These are phyloP conservation scores for Sclerotinia glacialis DNA, from an alignment of 2,329 filamentous ascomycete genomes.

Conservation along the genomic window DNA sequence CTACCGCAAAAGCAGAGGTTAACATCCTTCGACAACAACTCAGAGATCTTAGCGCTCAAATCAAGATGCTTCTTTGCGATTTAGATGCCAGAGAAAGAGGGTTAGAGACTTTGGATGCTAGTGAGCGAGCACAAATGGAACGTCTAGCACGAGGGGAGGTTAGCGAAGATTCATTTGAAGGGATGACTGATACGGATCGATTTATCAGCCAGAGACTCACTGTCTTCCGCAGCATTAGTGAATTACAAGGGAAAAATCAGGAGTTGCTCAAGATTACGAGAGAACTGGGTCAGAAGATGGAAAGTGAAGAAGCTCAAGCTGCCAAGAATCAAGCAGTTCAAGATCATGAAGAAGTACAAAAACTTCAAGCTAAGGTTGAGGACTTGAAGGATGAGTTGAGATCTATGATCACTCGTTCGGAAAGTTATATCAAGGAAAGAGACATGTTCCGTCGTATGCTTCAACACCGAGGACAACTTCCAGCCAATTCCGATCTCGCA, in stretches of 20 bases:
- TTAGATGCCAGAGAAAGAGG: conserved; percentile 80
- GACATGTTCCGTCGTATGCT: conserved; percentile 97
- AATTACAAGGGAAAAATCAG: conserved; percentile 84
- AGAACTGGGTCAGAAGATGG: conserved; percentile 82
- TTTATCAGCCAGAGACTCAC: conserved; percentile 90
- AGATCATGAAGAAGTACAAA: conserved; percentile 70
- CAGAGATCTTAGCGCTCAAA: conserved; percentile 82
- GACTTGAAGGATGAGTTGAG: conserved; percentile 82
- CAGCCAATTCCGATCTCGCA: conserved; percentile 57
- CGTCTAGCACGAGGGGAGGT: conserved; percentile 75
- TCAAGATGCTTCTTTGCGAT: conserved; percentile 88
- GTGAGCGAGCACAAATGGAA: conserved; percentile 73
- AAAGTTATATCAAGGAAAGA: conserved; percentile 91
- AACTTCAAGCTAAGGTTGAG: conserved; percentile 68
- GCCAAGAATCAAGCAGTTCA: conserved; percentile 61
- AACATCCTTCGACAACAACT: conserved; percentile 82
- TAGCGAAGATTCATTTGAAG: conserved; percentile 65
- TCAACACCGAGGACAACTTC: conserved; percentile 67
- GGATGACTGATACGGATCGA: conserved; percentile 78
- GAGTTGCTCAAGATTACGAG: conserved; percentile 80
- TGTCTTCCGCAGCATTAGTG: conserved; percentile 79
- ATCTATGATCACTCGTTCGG: conserved; percentile 76
- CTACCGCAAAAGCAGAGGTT: conserved; percentile 62
- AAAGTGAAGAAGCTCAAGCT: conserved; percentile 79
- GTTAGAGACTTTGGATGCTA: conserved; percentile 63